phyloP scores from a whole-genome alignment of 352 stramenopile genomes.

The Phytophthora pisi region DNA sequence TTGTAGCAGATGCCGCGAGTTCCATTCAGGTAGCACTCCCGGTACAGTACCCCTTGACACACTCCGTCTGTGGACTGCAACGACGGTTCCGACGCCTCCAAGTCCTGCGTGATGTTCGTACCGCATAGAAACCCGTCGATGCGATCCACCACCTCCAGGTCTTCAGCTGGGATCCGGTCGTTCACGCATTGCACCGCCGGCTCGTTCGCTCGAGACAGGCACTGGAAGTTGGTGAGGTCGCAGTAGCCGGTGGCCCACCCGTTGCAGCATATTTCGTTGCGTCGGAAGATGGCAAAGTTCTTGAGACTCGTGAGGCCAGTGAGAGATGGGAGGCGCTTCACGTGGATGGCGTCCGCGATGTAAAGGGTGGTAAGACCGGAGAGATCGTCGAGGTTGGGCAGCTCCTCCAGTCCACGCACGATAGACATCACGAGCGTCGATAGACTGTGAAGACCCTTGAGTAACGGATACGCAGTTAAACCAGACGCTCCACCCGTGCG shows the following conservation, averaged over 20 bases:
- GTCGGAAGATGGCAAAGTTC: slow-evolving; percentile 39
- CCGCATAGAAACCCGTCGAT: slow-evolving; percentile 32
- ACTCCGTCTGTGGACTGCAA: slow-evolving; percentile 31
- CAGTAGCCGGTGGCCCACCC: slow-evolving; percentile 36
- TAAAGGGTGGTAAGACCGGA: slow-evolving; percentile 27
- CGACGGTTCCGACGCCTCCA: slow-evolving; percentile 30
- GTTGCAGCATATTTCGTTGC: slow-evolving; percentile 51
- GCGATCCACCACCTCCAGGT: slow-evolving; percentile 22
- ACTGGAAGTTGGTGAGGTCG: slow-evolving; percentile 41
- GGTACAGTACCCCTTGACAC: slow-evolving; percentile 40
- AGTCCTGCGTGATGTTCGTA: slow-evolving; percentile 35
- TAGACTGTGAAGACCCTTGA: slow-evolving; percentile 35
- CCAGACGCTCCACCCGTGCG: slow-evolving; percentile 34
- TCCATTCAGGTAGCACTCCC: slow-evolving; percentile 30
- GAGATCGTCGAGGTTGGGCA: slow-evolving; percentile 40
- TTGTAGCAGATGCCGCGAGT: slow-evolving; percentile 49
- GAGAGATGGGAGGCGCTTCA: slow-evolving; percentile 31
- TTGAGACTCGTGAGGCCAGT: slow-evolving; percentile 18
- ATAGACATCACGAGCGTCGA: slow-evolving; percentile 39
- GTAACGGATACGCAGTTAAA: slow-evolving; percentile 42
- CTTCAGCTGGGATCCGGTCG: slow-evolving; percentile 27
- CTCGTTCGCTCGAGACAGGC: slow-evolving; percentile 27
- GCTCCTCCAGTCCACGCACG: slow-evolving; percentile 24
- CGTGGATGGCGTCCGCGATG: slow-evolving; percentile 38
- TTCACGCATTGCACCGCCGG: slow-evolving; percentile 25